phyloP scores from a whole-genome alignment of 2,329 filamentous ascomycete genomes.

The Fusarium redolens region DNA sequence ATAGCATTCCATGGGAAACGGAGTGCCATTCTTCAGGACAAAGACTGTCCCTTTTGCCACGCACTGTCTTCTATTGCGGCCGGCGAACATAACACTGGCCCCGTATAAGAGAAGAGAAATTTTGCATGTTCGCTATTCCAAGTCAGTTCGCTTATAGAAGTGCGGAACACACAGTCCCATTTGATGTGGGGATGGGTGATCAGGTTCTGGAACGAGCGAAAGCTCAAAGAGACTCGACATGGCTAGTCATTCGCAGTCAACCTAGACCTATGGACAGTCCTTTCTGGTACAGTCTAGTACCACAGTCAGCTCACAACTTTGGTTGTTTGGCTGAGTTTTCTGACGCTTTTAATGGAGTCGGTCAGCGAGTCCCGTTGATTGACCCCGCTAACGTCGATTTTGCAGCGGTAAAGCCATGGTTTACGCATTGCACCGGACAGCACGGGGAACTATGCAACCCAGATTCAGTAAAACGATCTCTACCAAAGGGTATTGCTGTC shows the following conservation, averaged over 20 bases:
- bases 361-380: no score
- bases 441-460: no score
- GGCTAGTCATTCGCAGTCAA: neutral
- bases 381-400: no score
- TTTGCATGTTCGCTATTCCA: neutral
- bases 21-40: neutral
- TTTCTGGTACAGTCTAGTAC: no score
- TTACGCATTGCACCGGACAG: no score
- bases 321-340: no score
- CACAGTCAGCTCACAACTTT: no score
- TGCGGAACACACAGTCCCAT: neutral
- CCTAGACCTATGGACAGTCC: no score
- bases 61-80: neutral
- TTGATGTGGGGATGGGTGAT: neutral
- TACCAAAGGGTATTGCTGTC: no score
- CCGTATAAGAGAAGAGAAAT: neutral
- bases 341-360: no score
- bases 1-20: neutral
- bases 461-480: no score
- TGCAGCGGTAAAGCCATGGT: no score
- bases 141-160: neutral
- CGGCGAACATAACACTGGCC: neutral
- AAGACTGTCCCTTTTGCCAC: neutral
- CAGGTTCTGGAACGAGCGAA: neutral
- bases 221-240: neutral